Evolutionary conservation across 73 alveolate genomes (phyloP).

Genomic region (Symbiodinium pilosum): DNA sequence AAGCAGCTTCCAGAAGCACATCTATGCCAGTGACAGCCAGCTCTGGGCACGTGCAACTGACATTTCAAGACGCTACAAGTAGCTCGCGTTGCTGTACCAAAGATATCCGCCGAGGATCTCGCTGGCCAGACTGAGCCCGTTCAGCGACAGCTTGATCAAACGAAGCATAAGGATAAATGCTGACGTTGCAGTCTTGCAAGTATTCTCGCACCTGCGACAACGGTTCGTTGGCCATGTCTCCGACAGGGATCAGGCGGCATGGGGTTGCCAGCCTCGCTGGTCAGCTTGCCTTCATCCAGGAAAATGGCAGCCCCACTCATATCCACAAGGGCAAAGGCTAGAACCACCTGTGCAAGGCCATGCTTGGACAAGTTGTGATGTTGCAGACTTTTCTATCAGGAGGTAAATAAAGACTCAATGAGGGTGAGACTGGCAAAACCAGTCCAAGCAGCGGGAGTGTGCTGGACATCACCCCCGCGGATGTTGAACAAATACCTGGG

Average conservation of each 20-base stretch:
- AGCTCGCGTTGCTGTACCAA: no score
- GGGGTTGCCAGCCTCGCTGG: background rate
- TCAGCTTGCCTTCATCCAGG: conserved; percentile 10
- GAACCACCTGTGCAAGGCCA: conserved; percentile 1
- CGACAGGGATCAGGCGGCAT: background rate
- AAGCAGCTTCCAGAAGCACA: background rate
- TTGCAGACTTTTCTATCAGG: no score
- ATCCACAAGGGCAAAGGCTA: conserved; percentile 35
- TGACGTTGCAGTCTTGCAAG: background rate
- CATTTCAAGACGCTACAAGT: no score
- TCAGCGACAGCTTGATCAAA: background rate
- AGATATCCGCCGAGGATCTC: background rate
- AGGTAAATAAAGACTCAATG: background rate
- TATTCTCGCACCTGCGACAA: background rate
- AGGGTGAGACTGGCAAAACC: background rate
- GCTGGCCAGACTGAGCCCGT: background rate
- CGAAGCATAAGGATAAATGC: background rate
- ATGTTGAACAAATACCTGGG: conserved; percentile 33
- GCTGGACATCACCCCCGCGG: conserved; percentile 20
- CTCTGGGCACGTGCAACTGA: no score
- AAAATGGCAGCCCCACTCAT: background rate
- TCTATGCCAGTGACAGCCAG: no score
- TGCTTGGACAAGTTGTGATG: no score
- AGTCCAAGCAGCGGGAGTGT: background rate
- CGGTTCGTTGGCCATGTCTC: no score